Base-by-base conservation (phyloP, 2,329 filamentous ascomycete species). In the Nigrograna mackinnonii region DNA sequence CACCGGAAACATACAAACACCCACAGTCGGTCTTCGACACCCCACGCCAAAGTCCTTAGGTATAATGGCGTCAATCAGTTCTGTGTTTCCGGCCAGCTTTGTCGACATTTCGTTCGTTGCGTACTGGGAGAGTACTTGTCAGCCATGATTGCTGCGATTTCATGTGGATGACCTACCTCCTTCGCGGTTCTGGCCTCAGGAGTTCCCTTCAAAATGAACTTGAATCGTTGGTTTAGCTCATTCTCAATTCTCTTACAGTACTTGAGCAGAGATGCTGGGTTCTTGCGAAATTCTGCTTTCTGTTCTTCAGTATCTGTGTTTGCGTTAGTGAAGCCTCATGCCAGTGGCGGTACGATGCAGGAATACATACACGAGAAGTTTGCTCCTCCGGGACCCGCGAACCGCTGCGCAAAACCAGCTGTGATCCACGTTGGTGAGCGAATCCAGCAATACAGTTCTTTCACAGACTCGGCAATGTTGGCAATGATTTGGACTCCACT, bases 181-280 rank as follows among this genome's bases (percentile, higher is more conserved):
- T 67, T 62, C 7, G 74, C 74, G 18, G 66, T 58, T 39, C 62
- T 58, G 2, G 75, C 73, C 60, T 76, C 74, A 37, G 67, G 43
- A 5, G 67, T 72, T 13, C 72, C 73, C 52, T 76, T 78, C 48
- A 76, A 64, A 52, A 79, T 78, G 58, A 79, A 74, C 34, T 75
- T 75, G 66, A 80, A 80, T 5, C 75, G 68, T 34, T 73, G 71
- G 45, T 79, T 80, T 12, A 81, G 65, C 46, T 76, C 73, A 44
- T 71, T 70, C 43, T 77, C 74, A 40, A 77, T 68, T 39, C 71
- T 66, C 52, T 74, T 75, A 45, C 72, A 68, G 46, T 76, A 76
- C 46, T 74, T 70, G 21, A 74, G 62, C 37, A 75, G 74, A 28
- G 70, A 70, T 26, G 68, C 57, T 0, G 73, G 71, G 36, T 75